These are phyloP conservation scores for Barnettozyma pratensis DNA, from an alignment of 805 yeast species.

Conservation along the genomic window DNA sequence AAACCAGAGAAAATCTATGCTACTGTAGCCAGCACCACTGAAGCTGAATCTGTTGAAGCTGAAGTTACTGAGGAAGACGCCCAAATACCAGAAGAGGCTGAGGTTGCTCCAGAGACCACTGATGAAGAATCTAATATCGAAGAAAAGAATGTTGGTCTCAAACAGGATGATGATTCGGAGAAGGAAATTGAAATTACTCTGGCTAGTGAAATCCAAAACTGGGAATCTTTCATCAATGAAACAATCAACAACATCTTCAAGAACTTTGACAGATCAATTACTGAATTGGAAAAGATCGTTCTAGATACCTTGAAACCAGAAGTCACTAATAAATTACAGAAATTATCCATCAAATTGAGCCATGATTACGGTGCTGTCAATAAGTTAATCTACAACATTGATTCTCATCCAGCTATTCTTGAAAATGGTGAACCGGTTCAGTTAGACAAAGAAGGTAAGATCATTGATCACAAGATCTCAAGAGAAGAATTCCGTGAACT, in stretches of 20 bases:
- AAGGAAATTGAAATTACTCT: constrained; percentile 12
- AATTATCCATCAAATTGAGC: constrained; percentile 25
- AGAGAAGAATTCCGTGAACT: constrained; percentile 44
- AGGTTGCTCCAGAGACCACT: neutral
- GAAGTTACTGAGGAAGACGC: constrained; percentile 4
- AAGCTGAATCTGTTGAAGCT: neutral
- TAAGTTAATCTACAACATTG: constrained; percentile 32
- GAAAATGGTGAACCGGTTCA: constrained; percentile 30
- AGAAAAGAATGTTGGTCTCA: constrained; percentile 1
- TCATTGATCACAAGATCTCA: constrained; percentile 34
- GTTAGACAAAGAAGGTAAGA: constrained; percentile 30
- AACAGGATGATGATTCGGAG: constrained; percentile 7
- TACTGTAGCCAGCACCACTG: neutral
- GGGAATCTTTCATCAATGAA: constrained; percentile 32
- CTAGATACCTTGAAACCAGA: constrained; percentile 25
- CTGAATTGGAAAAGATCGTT: constrained; percentile 24
- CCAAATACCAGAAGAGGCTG: neutral
- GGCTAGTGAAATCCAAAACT: constrained; percentile 32
- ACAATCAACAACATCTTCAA: constrained; percentile 34
- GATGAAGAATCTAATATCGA: constrained; percentile 4
- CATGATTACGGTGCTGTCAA: constrained; percentile 25
- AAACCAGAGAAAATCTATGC: neutral
- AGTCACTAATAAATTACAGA: constrained; percentile 31
- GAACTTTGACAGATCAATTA: constrained; percentile 35
- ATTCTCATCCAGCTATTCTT: constrained; percentile 29